These are phyloP conservation scores for Cyclanthera cordifolia DNA, from an alignment of 306 rosid species.

Conservation along the genomic window DNA sequence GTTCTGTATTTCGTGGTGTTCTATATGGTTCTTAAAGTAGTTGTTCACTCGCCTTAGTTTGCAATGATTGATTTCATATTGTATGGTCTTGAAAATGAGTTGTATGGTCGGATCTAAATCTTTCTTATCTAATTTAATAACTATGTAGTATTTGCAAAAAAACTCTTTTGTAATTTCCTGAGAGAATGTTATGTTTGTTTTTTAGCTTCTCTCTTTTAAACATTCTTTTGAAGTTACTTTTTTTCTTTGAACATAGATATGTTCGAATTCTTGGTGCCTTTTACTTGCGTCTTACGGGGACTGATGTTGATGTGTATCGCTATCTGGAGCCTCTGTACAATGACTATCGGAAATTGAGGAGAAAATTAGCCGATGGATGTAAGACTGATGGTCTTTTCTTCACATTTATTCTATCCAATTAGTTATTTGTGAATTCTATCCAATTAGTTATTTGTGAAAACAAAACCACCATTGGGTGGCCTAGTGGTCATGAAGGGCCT, in stretches of 20 bases:
- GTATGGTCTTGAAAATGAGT: neutral
- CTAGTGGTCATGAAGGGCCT: no score
- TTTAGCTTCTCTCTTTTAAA: neutral
- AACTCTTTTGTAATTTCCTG: neutral
- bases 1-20: neutral
- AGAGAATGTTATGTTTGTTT: neutral
- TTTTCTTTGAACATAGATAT: conserved; percentile 31
- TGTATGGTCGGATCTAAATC: neutral
- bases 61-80: neutral
- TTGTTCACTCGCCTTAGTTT: neutral
- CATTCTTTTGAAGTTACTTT: neutral
- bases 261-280: conserved; percentile 91
- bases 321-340: conserved; percentile 86
- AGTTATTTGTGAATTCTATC: neutral
- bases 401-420: neutral
- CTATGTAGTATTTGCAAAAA: neutral
- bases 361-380: conserved; percentile 69
- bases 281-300: conserved; percentile 80
- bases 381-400: conserved; percentile 17
- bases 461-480: no score
- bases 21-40: neutral
- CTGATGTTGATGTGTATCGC: conserved; percentile 71
- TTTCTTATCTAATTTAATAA: neutral
- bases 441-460: neutral
- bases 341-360: conserved; percentile 69